Percentiles rank a stretch among this genome's conserved stretches.
These are phyloP conservation scores for Populus trichocarpa DNA, from an alignment of 441 rosid genomes.

Conservation along the genomic window DNA sequence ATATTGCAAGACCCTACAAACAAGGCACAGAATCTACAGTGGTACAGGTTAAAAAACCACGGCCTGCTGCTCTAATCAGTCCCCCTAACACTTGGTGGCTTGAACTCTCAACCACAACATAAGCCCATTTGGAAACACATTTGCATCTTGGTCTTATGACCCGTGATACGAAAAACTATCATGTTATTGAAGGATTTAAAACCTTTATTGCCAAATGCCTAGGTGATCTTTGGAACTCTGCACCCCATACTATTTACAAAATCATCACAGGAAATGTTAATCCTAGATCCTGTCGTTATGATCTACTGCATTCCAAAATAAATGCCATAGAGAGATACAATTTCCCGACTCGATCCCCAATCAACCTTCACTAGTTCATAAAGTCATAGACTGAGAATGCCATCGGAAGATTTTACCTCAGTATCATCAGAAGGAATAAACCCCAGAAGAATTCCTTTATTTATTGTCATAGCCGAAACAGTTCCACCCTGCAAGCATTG, in stretches of 20 bases:
- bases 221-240: not conserved
- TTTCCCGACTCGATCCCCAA: not conserved
- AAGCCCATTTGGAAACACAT: not conserved
- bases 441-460: slow-evolving; percentile 81
- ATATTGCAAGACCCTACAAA: not conserved
- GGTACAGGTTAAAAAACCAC: not conserved
- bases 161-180: not conserved
- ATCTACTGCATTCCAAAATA: not conserved
- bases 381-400: not conserved
- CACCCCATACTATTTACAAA: not conserved
- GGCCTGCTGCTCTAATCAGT: not conserved
- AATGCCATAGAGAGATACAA: not conserved
- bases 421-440: slow-evolving; percentile 69
- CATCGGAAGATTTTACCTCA: slow-evolving; percentile 37
- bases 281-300: not conserved
- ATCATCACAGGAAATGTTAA: not conserved
- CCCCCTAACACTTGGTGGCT: not conserved
- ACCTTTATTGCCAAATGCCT: not conserved
- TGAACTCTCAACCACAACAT: not conserved
- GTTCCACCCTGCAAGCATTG: slow-evolving; percentile 67
- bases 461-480: slow-evolving; percentile 91
- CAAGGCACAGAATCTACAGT: not conserved
- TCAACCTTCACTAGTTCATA: not conserved
- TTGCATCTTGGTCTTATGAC: not conserved
- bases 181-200: not conserved